Percentiles rank a stretch among this genome's conserved stretches.
Conservation (phyloP, 2,329 filamentous ascomycete species). For the Alternaria atra region DNA sequence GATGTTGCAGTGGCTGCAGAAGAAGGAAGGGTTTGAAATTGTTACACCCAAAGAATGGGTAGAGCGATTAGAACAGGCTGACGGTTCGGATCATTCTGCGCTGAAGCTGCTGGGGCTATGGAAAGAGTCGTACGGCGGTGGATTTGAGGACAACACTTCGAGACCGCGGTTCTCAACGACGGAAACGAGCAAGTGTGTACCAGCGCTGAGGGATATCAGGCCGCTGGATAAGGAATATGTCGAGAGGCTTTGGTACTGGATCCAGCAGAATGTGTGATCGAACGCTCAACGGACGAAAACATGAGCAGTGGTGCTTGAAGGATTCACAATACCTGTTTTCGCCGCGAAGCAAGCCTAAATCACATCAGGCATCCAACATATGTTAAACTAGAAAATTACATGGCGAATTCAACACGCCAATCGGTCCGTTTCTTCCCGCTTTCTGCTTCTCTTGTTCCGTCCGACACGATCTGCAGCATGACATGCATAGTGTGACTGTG, state of each 20-base stretch:
- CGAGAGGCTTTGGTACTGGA: slow-evolving; percentile 55
- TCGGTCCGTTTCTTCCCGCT: not conserved
- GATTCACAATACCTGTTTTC: not conserved
- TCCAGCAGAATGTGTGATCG: slow-evolving; percentile 30
- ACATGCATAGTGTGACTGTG: slow-evolving; percentile 1
- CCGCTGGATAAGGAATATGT: slow-evolving; percentile 57
- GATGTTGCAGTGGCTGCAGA: slow-evolving; percentile 58
- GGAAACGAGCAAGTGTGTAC: slow-evolving; percentile 46
- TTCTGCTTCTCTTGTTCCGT: not conserved
- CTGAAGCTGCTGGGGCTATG: slow-evolving; percentile 61
- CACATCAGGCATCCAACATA: not conserved
- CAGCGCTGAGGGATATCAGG: slow-evolving; percentile 47
- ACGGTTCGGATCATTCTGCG: slow-evolving; percentile 53
- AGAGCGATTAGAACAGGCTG: slow-evolving; percentile 47
- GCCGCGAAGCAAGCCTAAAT: not conserved
- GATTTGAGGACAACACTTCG: slow-evolving; percentile 2
- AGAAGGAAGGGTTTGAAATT: slow-evolving; percentile 51
- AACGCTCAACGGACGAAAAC: not conserved
- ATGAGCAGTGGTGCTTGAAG: not conserved
- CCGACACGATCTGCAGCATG: not conserved
- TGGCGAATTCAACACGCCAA: slow-evolving; percentile 3
- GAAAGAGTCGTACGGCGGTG: slow-evolving; percentile 54
- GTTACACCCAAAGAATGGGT: slow-evolving; percentile 57
- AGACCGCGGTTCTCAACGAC: slow-evolving; percentile 46
- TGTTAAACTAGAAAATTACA: not conserved